Percentiles rank a stretch among this genome's conserved stretches.
phyloP scores from a whole-genome alignment of 768 basidiomycete genomes.

The Tephrocybe sp. region DNA sequence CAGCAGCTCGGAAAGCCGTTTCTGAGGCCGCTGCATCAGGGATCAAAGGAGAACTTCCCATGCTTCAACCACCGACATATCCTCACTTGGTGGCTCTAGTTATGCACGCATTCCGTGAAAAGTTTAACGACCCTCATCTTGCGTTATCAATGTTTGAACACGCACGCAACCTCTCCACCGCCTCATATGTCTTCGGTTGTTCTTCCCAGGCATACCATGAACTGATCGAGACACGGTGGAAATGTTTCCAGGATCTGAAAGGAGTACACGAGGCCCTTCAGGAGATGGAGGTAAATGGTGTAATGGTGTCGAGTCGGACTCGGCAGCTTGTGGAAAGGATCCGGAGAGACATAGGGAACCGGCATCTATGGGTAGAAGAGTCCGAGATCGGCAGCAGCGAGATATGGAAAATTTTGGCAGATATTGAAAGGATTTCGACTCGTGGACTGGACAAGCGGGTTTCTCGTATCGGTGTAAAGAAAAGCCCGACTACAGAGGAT shows the following conservation, averaged over 20 bases:
- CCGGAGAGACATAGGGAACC: slow-evolving; percentile 60
- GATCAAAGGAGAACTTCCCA: slow-evolving; percentile 26
- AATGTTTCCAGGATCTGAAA: slow-evolving; percentile 75
- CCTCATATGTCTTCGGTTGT: slow-evolving; percentile 89
- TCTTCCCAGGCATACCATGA: slow-evolving; percentile 89
- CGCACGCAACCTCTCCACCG: slow-evolving; percentile 69
- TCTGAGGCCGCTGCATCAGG: slow-evolving; percentile 25
- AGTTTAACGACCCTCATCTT: slow-evolving; percentile 76
- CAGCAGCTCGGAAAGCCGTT: slow-evolving; percentile 41
- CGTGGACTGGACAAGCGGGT: not conserved
- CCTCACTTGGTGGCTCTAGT: slow-evolving; percentile 74
- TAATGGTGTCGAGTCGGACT: slow-evolving; percentile 63
- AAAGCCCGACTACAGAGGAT: slow-evolving; percentile 6
- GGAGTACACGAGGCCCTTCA: slow-evolving; percentile 72
- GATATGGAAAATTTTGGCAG: slow-evolving; percentile 48
- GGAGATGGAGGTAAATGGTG: slow-evolving; percentile 84
- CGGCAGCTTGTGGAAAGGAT: slow-evolving; percentile 61
- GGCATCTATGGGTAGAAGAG: slow-evolving; percentile 53
- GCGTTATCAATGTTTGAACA: slow-evolving; percentile 83
- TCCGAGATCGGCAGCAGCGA: slow-evolving; percentile 45
- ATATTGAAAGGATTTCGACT: slow-evolving; percentile 45
- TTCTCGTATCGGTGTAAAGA: not conserved
- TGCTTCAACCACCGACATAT: slow-evolving; percentile 65
- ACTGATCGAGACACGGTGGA: slow-evolving; percentile 84
- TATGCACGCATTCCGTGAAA: slow-evolving; percentile 77